phyloP scores from a whole-genome alignment of 805 yeast genomes.

The Teunomyces lycoperdinae region DNA sequence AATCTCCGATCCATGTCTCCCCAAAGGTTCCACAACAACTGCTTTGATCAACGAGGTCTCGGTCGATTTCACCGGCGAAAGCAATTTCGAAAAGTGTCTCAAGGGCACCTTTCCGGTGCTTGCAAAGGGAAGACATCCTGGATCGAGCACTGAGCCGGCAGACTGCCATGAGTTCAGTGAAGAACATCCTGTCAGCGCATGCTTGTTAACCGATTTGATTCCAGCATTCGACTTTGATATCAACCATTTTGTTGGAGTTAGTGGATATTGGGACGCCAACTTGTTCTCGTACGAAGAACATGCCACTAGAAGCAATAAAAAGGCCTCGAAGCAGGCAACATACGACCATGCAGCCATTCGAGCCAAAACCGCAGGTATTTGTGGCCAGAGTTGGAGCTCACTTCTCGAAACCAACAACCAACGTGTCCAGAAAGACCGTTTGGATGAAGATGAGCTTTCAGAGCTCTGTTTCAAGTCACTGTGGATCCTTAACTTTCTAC shows the following conservation, averaged over 20 bases:
- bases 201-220: slow-evolving; percentile 49
- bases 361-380: slow-evolving; percentile 44
- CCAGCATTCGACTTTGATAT: slow-evolving; percentile 58
- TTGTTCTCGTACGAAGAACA: slow-evolving; percentile 34
- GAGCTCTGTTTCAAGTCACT: slow-evolving; percentile 61
- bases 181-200: slow-evolving; percentile 37
- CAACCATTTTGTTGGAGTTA: slow-evolving; percentile 59
- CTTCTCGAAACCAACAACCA: slow-evolving; percentile 32
- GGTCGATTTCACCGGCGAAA: slow-evolving; percentile 48
- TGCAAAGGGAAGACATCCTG: slow-evolving; percentile 26
- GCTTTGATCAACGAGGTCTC: slow-evolving; percentile 21
- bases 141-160: slow-evolving; percentile 14
- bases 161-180: slow-evolving; percentile 33
- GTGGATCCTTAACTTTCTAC: slow-evolving; percentile 57
- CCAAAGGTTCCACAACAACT: slow-evolving; percentile 38
- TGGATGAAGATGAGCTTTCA: slow-evolving; percentile 44
- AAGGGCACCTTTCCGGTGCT: slow-evolving; percentile 46
- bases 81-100: slow-evolving; percentile 50
- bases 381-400: slow-evolving; percentile 41
- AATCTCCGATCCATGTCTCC: slow-evolving; percentile 56
- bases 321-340: slow-evolving; percentile 9
- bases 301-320: too few relatives aligned
- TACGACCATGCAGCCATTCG: slow-evolving; percentile 47
- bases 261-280: slow-evolving; percentile 64
- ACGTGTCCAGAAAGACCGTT: slow-evolving; percentile 23